Evolutionary conservation across 257 asterid genomes (phyloP), one percentile per base, ranked within the genome.

Genomic region (Pogostemon cablin): DNA sequence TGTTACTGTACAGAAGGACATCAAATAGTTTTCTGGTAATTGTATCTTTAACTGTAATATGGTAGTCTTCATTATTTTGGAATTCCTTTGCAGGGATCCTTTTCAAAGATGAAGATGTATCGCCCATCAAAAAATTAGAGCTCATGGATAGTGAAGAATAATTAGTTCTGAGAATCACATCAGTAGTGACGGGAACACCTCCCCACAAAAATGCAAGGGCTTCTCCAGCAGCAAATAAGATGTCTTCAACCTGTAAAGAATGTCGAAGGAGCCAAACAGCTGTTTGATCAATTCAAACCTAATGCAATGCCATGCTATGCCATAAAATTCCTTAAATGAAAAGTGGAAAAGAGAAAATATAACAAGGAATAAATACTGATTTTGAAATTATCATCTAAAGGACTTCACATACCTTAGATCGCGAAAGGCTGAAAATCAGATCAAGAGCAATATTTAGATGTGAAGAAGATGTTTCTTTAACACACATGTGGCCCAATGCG

Each of bases 121-220:
- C 90, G 73, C 90, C 98, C 98, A 89, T 89, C 77, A 91, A 81
- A 82, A 91, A 95, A 83, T 95, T 91, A 47, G 99, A 95, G 72
- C 87, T 84, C 86, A 78, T 79, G 35, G 99, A 95, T 64, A 95
- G 86, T 67, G 99, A 95, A 64, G 96, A 83, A 81, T 87, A 95
- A 81, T 95, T 95, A 41, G 96, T 91, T 84, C 54, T 85, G 60
- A 95, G 93, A 79, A 95, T 89, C 85, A 83, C 73, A 72, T 95
- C 90, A 47, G 90, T 65, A 40, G 99, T 89, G 69, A 91, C 96
- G 37, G 98, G 98, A 84, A 95, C 96, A 68, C 95, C 91, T 77
- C 98, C 99, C 98, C 98, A 95, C 83, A 89, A 55, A 82, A 95
- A 95, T 71, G 99, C 86, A 79, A 95, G 87, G 61, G 99, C 98